Evolutionary conservation across 2,329 filamentous ascomycete species (phyloP).

Genomic region (Sarocladiaceae sp.): DNA sequence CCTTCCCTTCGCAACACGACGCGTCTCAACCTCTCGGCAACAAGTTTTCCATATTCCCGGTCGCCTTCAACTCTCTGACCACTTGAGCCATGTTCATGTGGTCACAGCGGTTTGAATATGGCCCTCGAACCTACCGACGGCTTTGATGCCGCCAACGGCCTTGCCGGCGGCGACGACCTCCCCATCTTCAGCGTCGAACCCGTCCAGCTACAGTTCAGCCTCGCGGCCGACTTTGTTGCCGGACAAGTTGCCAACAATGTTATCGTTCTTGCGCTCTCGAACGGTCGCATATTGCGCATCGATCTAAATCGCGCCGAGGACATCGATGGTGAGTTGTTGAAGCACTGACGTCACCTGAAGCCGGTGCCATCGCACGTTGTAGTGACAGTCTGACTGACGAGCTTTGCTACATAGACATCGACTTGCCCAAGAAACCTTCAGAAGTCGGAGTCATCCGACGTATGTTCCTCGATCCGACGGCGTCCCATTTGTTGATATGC

Average conservation of each 20-base stretch:
- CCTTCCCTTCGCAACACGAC: too few relatives aligned
- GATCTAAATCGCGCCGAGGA: constrained; percentile 91
- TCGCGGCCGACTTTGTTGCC: constrained; percentile 92
- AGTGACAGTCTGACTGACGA: not conserved
- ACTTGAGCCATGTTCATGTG: constrained; percentile 14
- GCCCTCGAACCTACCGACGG: constrained; percentile 47
- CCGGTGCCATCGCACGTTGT: not conserved
- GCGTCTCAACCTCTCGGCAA: not conserved
- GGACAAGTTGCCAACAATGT: constrained; percentile 98
- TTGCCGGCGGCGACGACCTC: constrained; percentile 45
- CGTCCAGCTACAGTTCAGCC: constrained; percentile 89
- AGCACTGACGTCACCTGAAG: constrained; percentile 1
- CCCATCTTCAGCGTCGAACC: constrained; percentile 94
- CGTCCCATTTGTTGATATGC: constrained; percentile 87
- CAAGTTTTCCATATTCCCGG: not conserved
- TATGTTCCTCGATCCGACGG: constrained; percentile 96
- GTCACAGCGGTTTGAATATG: constrained; percentile 21
- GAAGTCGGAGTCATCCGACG: constrained; percentile 90
- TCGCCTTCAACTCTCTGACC: not conserved
- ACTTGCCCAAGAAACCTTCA: constrained; percentile 87
- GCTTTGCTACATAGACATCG: constrained; percentile 65
- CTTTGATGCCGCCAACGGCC: constrained; percentile 58
- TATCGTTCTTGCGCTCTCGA: constrained; percentile 84
- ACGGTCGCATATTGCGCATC: constrained; percentile 87
- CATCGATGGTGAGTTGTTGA: constrained; percentile 67